Conservation (phyloP, 495 filamentous ascomycete species). For the Podospora pseudocomata region DNA sequence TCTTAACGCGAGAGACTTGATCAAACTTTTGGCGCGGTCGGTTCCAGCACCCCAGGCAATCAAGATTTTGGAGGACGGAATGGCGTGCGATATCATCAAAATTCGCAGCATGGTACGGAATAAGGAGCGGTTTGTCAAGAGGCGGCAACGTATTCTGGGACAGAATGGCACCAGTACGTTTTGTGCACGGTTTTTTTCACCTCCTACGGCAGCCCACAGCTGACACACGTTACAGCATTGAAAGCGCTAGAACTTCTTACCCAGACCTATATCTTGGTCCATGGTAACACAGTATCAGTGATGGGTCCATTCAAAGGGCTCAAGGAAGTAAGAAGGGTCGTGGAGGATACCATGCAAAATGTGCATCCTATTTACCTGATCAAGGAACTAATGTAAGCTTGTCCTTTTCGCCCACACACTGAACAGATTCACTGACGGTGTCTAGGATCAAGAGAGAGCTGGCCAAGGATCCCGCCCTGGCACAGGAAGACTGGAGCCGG, state of each 20-base stretch:
- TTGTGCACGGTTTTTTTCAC: not conserved
- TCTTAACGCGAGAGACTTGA: constrained; percentile 88
- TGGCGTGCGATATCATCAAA: constrained; percentile 92
- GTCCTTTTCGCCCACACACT: not conserved
- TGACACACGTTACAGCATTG: constrained; percentile 34
- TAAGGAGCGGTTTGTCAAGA: constrained; percentile 96
- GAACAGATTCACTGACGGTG: constrained; percentile 13
- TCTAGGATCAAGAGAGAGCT: constrained; percentile 87
- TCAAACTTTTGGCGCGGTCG: constrained; percentile 85
- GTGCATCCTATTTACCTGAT: constrained; percentile 68
- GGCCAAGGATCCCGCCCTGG: constrained; percentile 88
- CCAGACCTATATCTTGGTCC: constrained; percentile 87
- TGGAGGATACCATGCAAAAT: constrained; percentile 97
- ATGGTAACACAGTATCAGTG: constrained; percentile 89
- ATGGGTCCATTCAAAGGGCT: constrained; percentile 92
- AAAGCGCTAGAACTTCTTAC: constrained; percentile 97
- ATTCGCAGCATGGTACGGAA: constrained; percentile 83
- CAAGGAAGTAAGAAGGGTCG: constrained; percentile 84
- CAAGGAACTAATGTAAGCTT: constrained; percentile 77
- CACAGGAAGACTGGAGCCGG: constrained; percentile 86
- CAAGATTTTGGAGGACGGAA: constrained; percentile 88
- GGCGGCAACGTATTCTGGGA: constrained; percentile 86
- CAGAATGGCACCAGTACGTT: constrained; percentile 38
- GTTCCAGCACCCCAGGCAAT: constrained; percentile 91
- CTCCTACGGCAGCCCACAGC: constrained; percentile 7